Conservation (phyloP, 2,329 filamentous ascomycete species). For the Cercospora sp. region DNA sequence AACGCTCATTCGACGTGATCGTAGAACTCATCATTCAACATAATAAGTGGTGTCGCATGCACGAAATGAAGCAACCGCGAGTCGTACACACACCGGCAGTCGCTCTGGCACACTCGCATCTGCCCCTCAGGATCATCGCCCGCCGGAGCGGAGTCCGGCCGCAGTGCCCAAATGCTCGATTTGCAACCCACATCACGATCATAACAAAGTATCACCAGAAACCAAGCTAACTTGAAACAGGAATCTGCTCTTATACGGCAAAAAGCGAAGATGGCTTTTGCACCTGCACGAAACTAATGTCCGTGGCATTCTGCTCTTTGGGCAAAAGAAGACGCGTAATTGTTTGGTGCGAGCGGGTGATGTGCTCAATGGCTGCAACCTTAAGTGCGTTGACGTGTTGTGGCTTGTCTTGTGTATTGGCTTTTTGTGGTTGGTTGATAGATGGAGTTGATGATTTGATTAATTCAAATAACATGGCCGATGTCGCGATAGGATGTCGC, state of each 20-base stretch:
- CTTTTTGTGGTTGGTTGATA: not conserved
- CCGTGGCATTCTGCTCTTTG: conserved; percentile 3
- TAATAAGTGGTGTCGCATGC: not conserved
- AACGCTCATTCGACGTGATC: not conserved
- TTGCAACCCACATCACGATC: not conserved
- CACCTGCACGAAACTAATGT: not conserved
- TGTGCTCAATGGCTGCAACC: not conserved
- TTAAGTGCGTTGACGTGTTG: conserved; percentile 1
- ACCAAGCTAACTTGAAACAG: not conserved
- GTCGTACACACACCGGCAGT: not conserved
- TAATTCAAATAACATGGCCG: not conserved
- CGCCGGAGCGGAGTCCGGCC: not conserved
- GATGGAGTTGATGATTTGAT: not conserved
- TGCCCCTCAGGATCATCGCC: not conserved
- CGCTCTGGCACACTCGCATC: not conserved
- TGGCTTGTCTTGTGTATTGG: not conserved
- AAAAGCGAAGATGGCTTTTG: not conserved
- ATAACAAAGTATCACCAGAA: not conserved
- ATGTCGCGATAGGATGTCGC: not conserved
- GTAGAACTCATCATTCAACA: not conserved
- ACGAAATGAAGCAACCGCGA: not conserved
- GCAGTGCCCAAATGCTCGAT: not conserved
- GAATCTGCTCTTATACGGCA: not conserved
- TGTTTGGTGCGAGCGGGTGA: not conserved
- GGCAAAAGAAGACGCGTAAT: not conserved